These are phyloP conservation scores for Tephrocybe sp. DNA, from an alignment of 768 basidiomycete species.

Conservation along the genomic window DNA sequence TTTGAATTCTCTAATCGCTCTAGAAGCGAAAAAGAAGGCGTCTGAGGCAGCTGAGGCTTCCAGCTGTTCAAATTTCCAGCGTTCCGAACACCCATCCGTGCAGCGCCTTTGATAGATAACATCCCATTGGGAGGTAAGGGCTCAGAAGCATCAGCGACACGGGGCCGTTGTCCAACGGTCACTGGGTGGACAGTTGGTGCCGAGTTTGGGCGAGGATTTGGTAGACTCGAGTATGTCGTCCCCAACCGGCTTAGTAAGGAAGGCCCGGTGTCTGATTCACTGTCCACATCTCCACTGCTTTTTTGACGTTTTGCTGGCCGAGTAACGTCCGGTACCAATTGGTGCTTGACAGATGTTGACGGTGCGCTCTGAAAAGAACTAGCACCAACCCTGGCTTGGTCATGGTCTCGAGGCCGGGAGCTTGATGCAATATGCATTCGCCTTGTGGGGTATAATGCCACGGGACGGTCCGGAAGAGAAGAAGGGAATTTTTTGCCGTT, in stretches of 20 bases:
- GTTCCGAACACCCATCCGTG: constrained; percentile 19
- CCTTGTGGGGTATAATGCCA: constrained; percentile 10
- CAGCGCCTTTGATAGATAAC: constrained; percentile 57
- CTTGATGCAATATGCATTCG: constrained; percentile 15
- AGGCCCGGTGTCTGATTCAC: constrained; percentile 24
- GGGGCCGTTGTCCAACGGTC: constrained; percentile 5
- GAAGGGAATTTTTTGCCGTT: constrained; percentile 5
- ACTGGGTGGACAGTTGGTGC: not conserved
- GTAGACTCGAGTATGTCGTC: constrained; percentile 5
- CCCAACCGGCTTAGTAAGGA: constrained; percentile 47
- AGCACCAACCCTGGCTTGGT: not conserved
- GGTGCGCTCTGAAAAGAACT: not conserved
- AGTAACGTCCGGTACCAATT: constrained; percentile 25
- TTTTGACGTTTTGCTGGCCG: constrained; percentile 37
- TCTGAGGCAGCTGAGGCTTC: constrained; percentile 7
- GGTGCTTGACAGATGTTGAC: constrained; percentile 14
- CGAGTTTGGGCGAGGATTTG: constrained; percentile 3
- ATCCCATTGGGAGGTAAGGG: constrained; percentile 34
- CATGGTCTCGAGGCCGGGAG: constrained; percentile 5
- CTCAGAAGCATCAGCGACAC: not conserved
- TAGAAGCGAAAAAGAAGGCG: constrained; percentile 30
- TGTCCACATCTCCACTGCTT: constrained; percentile 16
- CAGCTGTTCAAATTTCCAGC: constrained; percentile 3
- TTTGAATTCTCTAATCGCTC: constrained; percentile 31
- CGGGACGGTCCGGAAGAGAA: constrained; percentile 10